Evolutionary conservation across 139 green algal genomes (phyloP).

Genomic region (Yamagishiella unicocca): DNA sequence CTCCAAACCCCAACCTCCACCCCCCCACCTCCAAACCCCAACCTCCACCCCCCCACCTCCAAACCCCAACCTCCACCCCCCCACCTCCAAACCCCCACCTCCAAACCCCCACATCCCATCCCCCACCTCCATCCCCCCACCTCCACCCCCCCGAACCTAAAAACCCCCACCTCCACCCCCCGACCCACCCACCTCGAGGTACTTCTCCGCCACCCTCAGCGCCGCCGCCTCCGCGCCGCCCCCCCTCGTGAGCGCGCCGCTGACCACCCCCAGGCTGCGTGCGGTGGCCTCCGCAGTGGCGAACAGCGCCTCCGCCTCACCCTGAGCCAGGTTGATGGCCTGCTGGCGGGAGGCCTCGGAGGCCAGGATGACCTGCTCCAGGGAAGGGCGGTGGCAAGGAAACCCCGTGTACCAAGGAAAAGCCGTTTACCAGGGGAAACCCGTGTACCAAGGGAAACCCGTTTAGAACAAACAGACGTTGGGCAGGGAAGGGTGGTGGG

Average conservation of each 20-base stretch:
- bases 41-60: too few relatives aligned
- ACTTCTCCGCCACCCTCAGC: constrained; percentile 87
- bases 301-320: constrained; percentile 70
- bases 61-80: too few relatives aligned
- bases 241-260: constrained; percentile 59
- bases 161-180: background rate
- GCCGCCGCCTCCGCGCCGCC: constrained; percentile 81
- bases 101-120: too few relatives aligned
- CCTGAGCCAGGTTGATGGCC: constrained; percentile 89
- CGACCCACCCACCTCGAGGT: constrained; percentile 65
- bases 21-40: too few relatives aligned
- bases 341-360: constrained; percentile 88
- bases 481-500: too few relatives aligned
- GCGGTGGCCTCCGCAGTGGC: constrained; percentile 47
- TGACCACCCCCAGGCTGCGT: constrained; percentile 74
- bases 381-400: too few relatives aligned
- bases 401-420: too few relatives aligned
- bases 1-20: too few relatives aligned
- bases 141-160: background rate
- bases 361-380: constrained; percentile 89
- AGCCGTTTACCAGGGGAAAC: too few relatives aligned
- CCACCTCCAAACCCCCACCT: too few relatives aligned
- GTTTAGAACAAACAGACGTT: too few relatives aligned
- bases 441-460: too few relatives aligned
- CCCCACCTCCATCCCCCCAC: background rate